These are phyloP conservation scores for Podospora pseudopauciseta DNA, from an alignment of 495 filamentous ascomycete genomes.

Conservation along the genomic window DNA sequence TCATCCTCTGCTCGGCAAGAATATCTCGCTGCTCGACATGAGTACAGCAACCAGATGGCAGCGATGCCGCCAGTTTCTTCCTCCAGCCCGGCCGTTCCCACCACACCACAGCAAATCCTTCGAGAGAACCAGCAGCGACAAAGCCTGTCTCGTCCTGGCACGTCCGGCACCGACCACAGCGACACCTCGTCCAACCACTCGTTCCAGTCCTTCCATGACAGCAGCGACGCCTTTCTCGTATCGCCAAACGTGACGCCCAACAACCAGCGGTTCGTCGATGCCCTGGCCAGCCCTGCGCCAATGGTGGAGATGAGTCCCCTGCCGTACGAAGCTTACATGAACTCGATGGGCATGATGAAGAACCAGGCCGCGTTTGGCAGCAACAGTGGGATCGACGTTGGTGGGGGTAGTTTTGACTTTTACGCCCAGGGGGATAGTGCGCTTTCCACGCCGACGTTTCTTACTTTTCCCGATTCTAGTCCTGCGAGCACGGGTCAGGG, in stretches of 20 bases:
- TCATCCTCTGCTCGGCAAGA: constrained; percentile 22
- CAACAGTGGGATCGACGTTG: constrained; percentile 25
- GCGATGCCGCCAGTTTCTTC: constrained; percentile 48
- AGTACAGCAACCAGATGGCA: constrained; percentile 47
- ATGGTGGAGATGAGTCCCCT: constrained; percentile 32
- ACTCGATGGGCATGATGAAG: constrained; percentile 44
- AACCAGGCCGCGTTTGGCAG: constrained; percentile 36
- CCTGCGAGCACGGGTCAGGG: constrained; percentile 31
- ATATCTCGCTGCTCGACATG: constrained; percentile 41
- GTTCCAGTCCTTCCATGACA: constrained; percentile 18
- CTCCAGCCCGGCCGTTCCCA: constrained; percentile 57
- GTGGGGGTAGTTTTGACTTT: constrained; percentile 38
- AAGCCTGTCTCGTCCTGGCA: constrained; percentile 61
- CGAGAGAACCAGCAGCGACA: constrained; percentile 80
- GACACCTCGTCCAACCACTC: constrained; percentile 15
- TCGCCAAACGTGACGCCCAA: constrained; percentile 49
- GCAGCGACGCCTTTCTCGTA: constrained; percentile 41
- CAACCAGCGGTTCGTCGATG: constrained; percentile 42
- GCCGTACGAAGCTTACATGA: constrained; percentile 41
- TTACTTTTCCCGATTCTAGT: constrained; percentile 42
- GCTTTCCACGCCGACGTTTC: constrained; percentile 45
- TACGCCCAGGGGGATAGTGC: constrained; percentile 35
- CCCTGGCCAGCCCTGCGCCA: constrained; percentile 26
- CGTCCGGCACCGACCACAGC: constrained; percentile 29
- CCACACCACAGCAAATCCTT: constrained; percentile 55